Conservation (phyloP, 306 rosid species). For the Pterocarpus macrocarpus region DNA sequence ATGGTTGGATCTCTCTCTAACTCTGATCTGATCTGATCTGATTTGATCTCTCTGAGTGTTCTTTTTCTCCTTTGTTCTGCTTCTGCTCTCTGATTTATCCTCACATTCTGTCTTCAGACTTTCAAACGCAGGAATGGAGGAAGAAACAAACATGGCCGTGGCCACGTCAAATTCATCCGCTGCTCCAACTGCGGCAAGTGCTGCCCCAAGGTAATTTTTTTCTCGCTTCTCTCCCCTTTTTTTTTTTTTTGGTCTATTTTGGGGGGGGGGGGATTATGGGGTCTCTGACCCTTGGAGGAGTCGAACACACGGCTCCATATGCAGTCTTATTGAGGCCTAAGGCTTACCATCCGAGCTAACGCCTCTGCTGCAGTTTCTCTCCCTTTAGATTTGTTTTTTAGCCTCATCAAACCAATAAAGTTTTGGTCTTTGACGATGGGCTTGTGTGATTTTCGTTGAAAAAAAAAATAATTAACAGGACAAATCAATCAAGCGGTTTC, state of each 20-base stretch:
- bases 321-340: too few relatives aligned
- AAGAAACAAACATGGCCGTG: conserved; percentile 96
- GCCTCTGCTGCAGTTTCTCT: too few relatives aligned
- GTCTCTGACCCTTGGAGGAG: too few relatives aligned
- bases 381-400: background rate
- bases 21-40: background rate
- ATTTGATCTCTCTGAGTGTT: background rate
- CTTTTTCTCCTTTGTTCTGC: background rate
- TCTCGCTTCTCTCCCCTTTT: background rate
- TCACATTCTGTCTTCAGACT: conserved; percentile 55
- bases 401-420: background rate
- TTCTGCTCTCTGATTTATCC: background rate
- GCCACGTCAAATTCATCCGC: conserved; percentile 88
- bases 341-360: too few relatives aligned
- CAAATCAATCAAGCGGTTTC: conserved; percentile 77
- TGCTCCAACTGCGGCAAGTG: conserved; percentile 97
- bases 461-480: conserved; percentile 55
- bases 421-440: background rate
- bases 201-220: conserved; percentile 78
- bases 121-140: conserved; percentile 98
- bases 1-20: conserved; percentile 47
- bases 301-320: too few relatives aligned
- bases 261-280: too few relatives aligned
- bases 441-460: background rate
- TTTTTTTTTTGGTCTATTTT: too few relatives aligned